Conservation (phyloP, 2,329 filamentous ascomycete species). For the Aureobasidium leucospermi region DNA sequence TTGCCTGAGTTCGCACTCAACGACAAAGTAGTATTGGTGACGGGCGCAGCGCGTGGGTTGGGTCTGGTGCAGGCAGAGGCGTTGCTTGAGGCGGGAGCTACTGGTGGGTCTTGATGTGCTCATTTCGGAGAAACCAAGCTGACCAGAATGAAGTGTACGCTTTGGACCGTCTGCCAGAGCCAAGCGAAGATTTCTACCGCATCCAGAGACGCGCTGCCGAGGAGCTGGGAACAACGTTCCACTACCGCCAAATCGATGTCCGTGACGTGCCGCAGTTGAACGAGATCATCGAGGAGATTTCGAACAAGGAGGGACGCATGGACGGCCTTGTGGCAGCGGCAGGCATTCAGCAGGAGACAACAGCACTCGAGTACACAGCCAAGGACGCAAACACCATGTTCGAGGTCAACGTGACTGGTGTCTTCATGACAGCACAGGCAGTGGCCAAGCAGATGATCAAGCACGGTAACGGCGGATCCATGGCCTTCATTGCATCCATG, state of each 20-base stretch:
- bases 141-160: slow-evolving; percentile 49
- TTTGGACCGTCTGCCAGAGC: slow-evolving; percentile 54
- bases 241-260: slow-evolving; percentile 76
- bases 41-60: slow-evolving; percentile 63
- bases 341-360: slow-evolving; percentile 73
- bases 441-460: slow-evolving; percentile 57
- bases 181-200: slow-evolving; percentile 55
- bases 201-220: slow-evolving; percentile 57
- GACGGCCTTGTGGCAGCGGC: slow-evolving; percentile 73
- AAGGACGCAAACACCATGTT: slow-evolving; percentile 58
- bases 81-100: slow-evolving; percentile 67
- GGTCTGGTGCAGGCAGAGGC: slow-evolving; percentile 69
- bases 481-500: slow-evolving; percentile 58
- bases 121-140: background rate
- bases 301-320: slow-evolving; percentile 60
- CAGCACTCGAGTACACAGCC: slow-evolving; percentile 68
- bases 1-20: slow-evolving; percentile 70
- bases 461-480: slow-evolving; percentile 53
- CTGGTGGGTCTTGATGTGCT: slow-evolving; percentile 33
- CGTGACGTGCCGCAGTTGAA: slow-evolving; percentile 63
- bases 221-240: slow-evolving; percentile 57
- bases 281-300: slow-evolving; percentile 60
- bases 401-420: slow-evolving; percentile 54
- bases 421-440: slow-evolving; percentile 58
- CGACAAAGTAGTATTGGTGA: slow-evolving; percentile 63